A percentile compares a stretch with the other conserved stretches of the same genome.
phyloP scores from a whole-genome alignment of 2,329 filamentous ascomycete genomes.

The Hypoxylon sp. region DNA sequence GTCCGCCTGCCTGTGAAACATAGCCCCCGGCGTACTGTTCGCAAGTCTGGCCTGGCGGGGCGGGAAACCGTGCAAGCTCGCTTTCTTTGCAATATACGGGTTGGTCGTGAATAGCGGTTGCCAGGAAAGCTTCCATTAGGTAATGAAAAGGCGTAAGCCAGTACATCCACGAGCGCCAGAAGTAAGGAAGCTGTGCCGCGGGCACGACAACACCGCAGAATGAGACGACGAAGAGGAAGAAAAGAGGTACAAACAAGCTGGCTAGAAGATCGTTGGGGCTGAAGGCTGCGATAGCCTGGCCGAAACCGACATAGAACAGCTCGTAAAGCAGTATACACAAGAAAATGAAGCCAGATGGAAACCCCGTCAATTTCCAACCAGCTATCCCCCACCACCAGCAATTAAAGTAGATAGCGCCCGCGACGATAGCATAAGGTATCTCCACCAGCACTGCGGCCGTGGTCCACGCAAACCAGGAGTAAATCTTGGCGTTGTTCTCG shows the following conservation, averaged over 20 bases:
- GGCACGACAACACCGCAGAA: conserved; percentile 80
- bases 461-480: conserved; percentile 79
- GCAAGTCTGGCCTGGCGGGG: conserved; percentile 71
- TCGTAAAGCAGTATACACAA: conserved; percentile 70
- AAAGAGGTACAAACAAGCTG: conserved; percentile 74
- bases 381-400: conserved; percentile 71
- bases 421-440: conserved; percentile 75
- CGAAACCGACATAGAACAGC: conserved; percentile 45
- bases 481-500: conserved; percentile 83
- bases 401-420: conserved; percentile 73
- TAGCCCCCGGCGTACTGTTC: conserved; percentile 68
- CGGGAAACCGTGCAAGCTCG: conserved; percentile 71
- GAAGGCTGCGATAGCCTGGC: conserved; percentile 70
- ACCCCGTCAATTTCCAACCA: conserved; percentile 63
- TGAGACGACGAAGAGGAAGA: conserved; percentile 76
- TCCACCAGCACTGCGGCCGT: conserved; percentile 75
- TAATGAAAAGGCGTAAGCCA: conserved; percentile 77
- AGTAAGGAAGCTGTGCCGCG: conserved; percentile 66
- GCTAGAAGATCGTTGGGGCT: conserved; percentile 75
- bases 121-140: conserved; percentile 72
- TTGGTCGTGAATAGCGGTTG: conserved; percentile 65
- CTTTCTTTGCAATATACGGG: conserved; percentile 65
- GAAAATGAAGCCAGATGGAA: conserved; percentile 72
- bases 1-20: conserved; percentile 67
- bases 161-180: conserved; percentile 76